Conservation (phyloP, 1,284 basidiomycete genomes). For the Ceratobasidium sp. region DNA sequence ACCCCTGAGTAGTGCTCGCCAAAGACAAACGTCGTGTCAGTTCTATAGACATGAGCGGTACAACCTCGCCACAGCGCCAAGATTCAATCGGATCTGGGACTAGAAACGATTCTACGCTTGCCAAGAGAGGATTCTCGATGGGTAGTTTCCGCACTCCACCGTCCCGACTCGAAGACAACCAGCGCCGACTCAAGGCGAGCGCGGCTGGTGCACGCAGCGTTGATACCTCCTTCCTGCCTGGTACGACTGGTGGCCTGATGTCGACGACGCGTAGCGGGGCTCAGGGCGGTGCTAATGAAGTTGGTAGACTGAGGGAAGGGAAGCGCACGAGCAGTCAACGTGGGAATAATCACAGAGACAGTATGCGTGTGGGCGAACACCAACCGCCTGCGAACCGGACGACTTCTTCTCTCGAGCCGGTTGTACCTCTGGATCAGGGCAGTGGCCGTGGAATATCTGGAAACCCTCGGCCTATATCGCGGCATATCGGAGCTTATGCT, state of each 20-base stretch:
- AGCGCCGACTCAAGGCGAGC: constrained; percentile 89
- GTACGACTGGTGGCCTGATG: constrained; percentile 61
- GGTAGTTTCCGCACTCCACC: constrained; percentile 82
- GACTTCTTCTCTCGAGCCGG: too few species aligned
- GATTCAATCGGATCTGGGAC: constrained; percentile 72
- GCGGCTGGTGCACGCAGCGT: constrained; percentile 71
- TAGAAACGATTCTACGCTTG: constrained; percentile 44
- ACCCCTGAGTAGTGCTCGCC: constrained; percentile 45
- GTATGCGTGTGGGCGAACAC: constrained; percentile 49
- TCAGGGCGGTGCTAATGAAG: constrained; percentile 69
- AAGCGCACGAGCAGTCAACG: constrained; percentile 77
- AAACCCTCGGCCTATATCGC: too few species aligned
- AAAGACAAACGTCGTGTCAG: constrained; percentile 38
- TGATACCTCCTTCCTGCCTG: constrained; percentile 60
- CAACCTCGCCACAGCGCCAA: constrained; percentile 56
- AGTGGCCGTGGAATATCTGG: too few species aligned
- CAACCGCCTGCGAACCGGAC: constrained; percentile 38
- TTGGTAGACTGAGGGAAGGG: constrained; percentile 62
- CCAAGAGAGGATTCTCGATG: constrained; percentile 66
- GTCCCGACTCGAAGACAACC: too few species aligned
- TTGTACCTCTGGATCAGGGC: too few species aligned
- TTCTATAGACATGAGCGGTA: constrained; percentile 25
- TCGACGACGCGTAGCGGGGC: constrained; percentile 81
- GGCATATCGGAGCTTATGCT: too few species aligned
- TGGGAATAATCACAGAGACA: constrained; percentile 63